Evolutionary conservation across 345 rosid species (phyloP).

Genomic region (Hevea brasiliensis): DNA sequence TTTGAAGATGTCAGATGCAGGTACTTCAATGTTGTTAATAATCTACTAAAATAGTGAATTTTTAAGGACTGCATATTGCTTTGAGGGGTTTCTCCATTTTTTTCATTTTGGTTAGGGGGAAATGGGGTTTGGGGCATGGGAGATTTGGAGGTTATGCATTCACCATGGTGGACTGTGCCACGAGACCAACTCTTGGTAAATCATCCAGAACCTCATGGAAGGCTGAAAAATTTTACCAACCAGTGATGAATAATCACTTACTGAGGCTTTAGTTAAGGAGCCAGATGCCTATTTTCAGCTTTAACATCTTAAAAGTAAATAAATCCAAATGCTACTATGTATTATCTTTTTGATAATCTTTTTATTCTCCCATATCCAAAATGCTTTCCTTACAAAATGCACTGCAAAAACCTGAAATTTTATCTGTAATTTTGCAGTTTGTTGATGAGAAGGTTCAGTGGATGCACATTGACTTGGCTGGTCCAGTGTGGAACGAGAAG

Average conservation of each 20-base stretch:
- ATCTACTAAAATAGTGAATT: neutral
- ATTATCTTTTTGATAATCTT: neutral
- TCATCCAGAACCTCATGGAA: neutral
- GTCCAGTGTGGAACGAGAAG: slow-evolving; percentile 91
- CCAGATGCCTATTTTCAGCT: neutral
- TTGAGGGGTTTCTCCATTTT: neutral
- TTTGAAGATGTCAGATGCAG: neutral
- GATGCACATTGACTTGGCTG: slow-evolving; percentile 99
- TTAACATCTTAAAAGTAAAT: neutral
- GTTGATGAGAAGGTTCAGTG: slow-evolving; percentile 85
- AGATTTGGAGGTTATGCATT: no score
- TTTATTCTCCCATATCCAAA: neutral
- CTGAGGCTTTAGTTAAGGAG: no score
- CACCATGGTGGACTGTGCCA: no score
- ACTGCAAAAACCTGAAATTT: neutral
- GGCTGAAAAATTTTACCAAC: neutral
- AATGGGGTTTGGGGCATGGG: neutral
- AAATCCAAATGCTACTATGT: neutral
- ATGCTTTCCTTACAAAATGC: neutral
- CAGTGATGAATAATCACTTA: neutral
- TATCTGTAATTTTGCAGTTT: slow-evolving; percentile 49
- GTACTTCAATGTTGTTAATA: neutral
- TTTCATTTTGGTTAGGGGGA: neutral
- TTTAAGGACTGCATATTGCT: neutral
- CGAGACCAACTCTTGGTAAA: neutral